Evolutionary conservation across 257 asterid genomes (phyloP), one percentile per base, ranked within the genome.

Genomic region (Scutellaria baicalensis): DNA sequence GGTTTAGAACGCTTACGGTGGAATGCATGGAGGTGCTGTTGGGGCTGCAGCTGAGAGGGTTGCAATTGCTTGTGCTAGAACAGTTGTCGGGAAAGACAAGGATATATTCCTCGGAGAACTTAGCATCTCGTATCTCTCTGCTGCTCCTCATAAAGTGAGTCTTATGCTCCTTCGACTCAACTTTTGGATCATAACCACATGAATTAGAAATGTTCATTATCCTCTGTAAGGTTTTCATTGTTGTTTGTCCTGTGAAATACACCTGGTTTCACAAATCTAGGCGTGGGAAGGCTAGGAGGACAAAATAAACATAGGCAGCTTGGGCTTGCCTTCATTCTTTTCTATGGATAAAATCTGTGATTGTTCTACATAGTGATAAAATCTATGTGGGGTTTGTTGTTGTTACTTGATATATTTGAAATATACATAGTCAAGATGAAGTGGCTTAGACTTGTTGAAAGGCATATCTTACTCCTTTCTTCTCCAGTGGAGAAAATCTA

Each of bases 11-110:
- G 40, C 6, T 11, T 91, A 85, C 60, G 82, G 86, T 13, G 93
- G 92, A 70, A 73, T 91, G 96, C 96, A 93, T 12, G 99, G 99
- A 59, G 99, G 99, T 38, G 86, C 95, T 2, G 93, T 90, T 70
- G 97, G 81, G 6, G 79, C 92, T 64, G 88, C 88, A 20, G 86
- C 93, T 6, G 88, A 83, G 72, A 71, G 86, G 70, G 85, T 93
- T 64, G 84, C 97, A 9, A 75, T 43, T 66, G 97, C 92, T 75
- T 93, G 97, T 60, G 94, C 95, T 78, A 80, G 92, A 79, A 90
- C 98, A 44, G 84, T 90, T 8, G 89, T 88, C 35, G 96, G 90
- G 70, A 67, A 88, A 35, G 95, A 88, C 63, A 85, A 80, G 64
- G 83, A 84, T 23, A 71, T 93, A 59, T 90, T 90, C 81, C 97